Conservation (phyloP, 352 stramenopile genomes). For the Phytophthora megakarya region DNA sequence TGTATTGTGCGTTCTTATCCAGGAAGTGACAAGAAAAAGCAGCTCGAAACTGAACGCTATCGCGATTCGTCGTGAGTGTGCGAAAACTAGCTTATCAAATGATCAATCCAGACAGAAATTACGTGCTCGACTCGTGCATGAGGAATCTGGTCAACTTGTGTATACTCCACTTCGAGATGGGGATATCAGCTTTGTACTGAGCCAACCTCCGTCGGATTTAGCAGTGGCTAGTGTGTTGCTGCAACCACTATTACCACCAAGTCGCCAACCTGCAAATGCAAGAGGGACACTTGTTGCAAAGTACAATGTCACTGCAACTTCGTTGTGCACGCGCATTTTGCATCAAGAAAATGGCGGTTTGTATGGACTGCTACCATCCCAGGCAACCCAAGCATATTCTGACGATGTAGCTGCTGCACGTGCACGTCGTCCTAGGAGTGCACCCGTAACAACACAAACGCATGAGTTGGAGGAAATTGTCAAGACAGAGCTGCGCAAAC, state of each 20-base stretch:
- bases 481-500: slow-evolving; percentile 44
- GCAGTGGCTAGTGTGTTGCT: slow-evolving; percentile 54
- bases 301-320: slow-evolving; percentile 47
- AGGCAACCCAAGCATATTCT: slow-evolving; percentile 6
- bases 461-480: slow-evolving; percentile 53
- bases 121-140: slow-evolving; percentile 32
- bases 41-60: slow-evolving; percentile 24
- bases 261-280: slow-evolving; percentile 37
- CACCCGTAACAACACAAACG: slow-evolving; percentile 23
- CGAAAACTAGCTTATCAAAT: slow-evolving; percentile 35
- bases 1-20: background rate
- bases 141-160: slow-evolving; percentile 47
- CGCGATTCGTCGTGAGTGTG: slow-evolving; percentile 33
- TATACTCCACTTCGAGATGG: slow-evolving; percentile 53
- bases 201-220: slow-evolving; percentile 48
- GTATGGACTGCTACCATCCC: slow-evolving; percentile 40
- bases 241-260: slow-evolving; percentile 43
- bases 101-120: slow-evolving; percentile 16
- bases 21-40: slow-evolving; percentile 63
- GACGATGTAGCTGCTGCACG: background rate
- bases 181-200: slow-evolving; percentile 61
- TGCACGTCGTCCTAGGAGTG: slow-evolving; percentile 24
- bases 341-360: slow-evolving; percentile 30
- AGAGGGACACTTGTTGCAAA: slow-evolving; percentile 60
- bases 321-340: slow-evolving; percentile 53